These are phyloP conservation scores for Colletotrichum sp. DNA, from an alignment of 2,329 filamentous ascomycete genomes.

Conservation along the genomic window DNA sequence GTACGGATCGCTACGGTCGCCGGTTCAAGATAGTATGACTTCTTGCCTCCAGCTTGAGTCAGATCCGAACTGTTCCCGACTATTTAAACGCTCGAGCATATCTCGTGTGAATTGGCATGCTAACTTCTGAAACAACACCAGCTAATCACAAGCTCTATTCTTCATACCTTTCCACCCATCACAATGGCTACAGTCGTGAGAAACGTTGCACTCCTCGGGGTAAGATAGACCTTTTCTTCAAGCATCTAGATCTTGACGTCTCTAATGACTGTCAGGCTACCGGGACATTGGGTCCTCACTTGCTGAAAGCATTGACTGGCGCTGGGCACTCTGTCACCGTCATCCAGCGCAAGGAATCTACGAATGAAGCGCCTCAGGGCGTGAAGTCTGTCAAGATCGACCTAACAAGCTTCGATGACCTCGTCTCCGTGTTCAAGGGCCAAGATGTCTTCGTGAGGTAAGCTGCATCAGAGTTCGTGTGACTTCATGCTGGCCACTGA, in stretches of 20 bases:
- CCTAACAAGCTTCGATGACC: not conserved
- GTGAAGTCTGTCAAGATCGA: not conserved
- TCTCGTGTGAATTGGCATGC: not conserved
- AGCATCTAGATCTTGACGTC: not conserved
- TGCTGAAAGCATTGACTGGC: not conserved
- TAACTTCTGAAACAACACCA: not conserved
- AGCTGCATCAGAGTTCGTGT: too few species aligned
- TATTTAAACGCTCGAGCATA: not conserved
- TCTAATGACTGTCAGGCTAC: not conserved
- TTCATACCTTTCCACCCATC: fast-evolving
- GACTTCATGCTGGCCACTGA: too few species aligned
- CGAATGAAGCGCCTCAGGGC: not conserved
- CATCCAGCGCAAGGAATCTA: not conserved
- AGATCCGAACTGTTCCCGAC: not conserved
- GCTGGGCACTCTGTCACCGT: not conserved
- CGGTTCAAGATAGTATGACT: fast-evolving
- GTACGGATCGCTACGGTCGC: not conserved
- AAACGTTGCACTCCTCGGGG: not conserved
- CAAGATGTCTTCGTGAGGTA: not conserved
- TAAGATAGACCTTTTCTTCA: not conserved
- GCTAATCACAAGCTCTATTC: not conserved
- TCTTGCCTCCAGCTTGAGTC: fast-evolving
- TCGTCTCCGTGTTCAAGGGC: not conserved
- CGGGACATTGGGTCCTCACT: not conserved
- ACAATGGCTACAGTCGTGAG: not conserved